phyloP scores from a whole-genome alignment of 2,329 filamentous ascomycete species.

The Plenodomus lindquistii region DNA sequence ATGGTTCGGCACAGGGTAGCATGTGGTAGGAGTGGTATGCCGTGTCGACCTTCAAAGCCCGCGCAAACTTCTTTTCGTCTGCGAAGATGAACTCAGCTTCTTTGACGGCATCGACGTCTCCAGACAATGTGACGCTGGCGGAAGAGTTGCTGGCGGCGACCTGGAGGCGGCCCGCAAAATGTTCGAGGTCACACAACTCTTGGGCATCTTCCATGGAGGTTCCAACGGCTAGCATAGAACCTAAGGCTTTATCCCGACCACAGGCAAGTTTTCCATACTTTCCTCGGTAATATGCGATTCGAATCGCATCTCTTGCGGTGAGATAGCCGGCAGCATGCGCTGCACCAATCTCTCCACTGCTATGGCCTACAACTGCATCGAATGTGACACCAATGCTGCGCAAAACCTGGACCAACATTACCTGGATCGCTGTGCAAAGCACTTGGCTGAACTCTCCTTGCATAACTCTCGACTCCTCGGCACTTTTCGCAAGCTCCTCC shows the following conservation, averaged over 20 bases:
- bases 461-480: conserved; percentile 15
- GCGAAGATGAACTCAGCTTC: conserved; percentile 37
- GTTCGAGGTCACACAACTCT: not conserved
- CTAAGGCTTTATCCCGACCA: conserved; percentile 5
- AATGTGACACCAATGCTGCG: conserved; percentile 6
- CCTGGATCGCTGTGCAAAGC: conserved; percentile 22
- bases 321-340: conserved; percentile 23
- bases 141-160: conserved; percentile 35
- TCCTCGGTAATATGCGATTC: conserved; percentile 27
- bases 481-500: conserved; percentile 21
- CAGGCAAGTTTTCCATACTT: not conserved
- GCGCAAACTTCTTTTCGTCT: conserved; percentile 44
- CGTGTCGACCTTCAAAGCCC: conserved; percentile 47
- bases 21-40: conserved; percentile 55
- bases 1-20: conserved; percentile 18
- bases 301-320: conserved; percentile 10
- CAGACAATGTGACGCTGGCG: conserved; percentile 50
- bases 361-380: conserved; percentile 4
- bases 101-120: conserved; percentile 46
- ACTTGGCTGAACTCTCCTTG: conserved; percentile 41
- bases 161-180: conserved; percentile 17
- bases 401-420: conserved; percentile 13
- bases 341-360: conserved; percentile 27
- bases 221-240: conserved; percentile 42
- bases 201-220: conserved; percentile 1